Evolutionary conservation across 2,329 filamentous ascomycete species (phyloP).

Genomic region (Capronia coronata): DNA sequence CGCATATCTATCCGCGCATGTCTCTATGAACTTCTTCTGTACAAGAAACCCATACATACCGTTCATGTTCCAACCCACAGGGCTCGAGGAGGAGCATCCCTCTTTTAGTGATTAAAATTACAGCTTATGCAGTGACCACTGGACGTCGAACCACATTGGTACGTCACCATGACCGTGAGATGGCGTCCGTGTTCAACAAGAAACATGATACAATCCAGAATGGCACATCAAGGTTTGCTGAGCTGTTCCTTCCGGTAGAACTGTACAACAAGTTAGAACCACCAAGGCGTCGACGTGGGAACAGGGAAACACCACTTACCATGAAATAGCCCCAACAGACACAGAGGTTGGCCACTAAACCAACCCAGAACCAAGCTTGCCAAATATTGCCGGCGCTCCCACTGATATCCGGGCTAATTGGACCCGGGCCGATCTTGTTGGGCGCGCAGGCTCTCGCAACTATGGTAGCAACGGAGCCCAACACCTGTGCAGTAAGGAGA

Average conservation of each 20-base stretch:
- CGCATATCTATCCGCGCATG: too few species aligned
- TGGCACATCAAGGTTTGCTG: slow-evolving; percentile 33
- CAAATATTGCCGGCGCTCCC: slow-evolving; percentile 42
- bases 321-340: slow-evolving; percentile 54
- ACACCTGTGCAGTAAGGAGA: slow-evolving; percentile 54
- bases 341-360: slow-evolving; percentile 50
- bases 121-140: too few species aligned
- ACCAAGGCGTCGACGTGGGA: not conserved
- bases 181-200: too few species aligned
- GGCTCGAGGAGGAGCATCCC: too few species aligned
- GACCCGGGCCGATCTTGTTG: slow-evolving; percentile 54
- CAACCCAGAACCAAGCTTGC: slow-evolving; percentile 56
- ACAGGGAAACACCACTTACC: slow-evolving; percentile 30
- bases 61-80: too few species aligned
- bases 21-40: too few species aligned
- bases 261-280: slow-evolving; percentile 27
- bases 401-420: slow-evolving; percentile 57
- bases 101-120: too few species aligned
- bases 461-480: slow-evolving; percentile 58
- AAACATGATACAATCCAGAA: too few species aligned
- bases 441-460: slow-evolving; percentile 55
- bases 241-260: slow-evolving; percentile 44
- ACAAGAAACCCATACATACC: too few species aligned
- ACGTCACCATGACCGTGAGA: too few species aligned
- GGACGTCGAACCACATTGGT: too few species aligned